Base-by-base conservation (phyloP, 2,329 filamentous ascomycete genomes). In the Aspergillus vadensis region DNA sequence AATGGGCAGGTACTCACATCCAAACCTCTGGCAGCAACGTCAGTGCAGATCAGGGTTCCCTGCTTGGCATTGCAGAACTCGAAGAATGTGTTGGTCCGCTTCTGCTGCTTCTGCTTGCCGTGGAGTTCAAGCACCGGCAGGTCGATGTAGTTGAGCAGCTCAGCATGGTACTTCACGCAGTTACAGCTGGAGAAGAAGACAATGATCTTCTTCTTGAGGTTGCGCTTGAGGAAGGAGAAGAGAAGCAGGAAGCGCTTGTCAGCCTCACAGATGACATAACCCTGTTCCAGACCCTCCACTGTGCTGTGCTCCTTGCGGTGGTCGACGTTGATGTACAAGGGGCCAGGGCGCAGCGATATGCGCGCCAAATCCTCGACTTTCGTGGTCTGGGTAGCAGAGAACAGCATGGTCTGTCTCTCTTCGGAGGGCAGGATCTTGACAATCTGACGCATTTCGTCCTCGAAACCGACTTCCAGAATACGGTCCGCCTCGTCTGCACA, bases 21-120 rank as follows among this genome's bases (percentile, higher is more conserved):
- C 52, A 99, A 85, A 38, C 95, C 95, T 82, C 95, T 85, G 3
- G 95, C 95, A 49, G 95, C 95, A 65, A 99, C 95, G 72, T 99
- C 95, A 0, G 95, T 99, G 80, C 93, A 97, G 68, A 99, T 95
- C 57, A 99, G 79, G 0, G 91, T 96, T 23, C 94, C 95, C 66
- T 90, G 86, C 66, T 88, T 88, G 17, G 93, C 89, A 71, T 93
- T 92, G 72, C 87, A 89, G 76, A 99, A 99, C 76, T 98, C 94
- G 77, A 98, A 99, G 77, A 99, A 99, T 0, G 92, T 97, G 74
- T 96, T 96, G 23, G 95, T 99, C n/a, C 95, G 91, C 78, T 97
- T 97, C 79, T 97, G 92, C 79, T 99, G 95, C 80, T 99, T 99
- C 79, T 97, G 92, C 80, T 99, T 97, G 67, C 92, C 95, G 76